Conservation (phyloP, 1,139 yeast species). For the Lizanozyma gosingica region DNA sequence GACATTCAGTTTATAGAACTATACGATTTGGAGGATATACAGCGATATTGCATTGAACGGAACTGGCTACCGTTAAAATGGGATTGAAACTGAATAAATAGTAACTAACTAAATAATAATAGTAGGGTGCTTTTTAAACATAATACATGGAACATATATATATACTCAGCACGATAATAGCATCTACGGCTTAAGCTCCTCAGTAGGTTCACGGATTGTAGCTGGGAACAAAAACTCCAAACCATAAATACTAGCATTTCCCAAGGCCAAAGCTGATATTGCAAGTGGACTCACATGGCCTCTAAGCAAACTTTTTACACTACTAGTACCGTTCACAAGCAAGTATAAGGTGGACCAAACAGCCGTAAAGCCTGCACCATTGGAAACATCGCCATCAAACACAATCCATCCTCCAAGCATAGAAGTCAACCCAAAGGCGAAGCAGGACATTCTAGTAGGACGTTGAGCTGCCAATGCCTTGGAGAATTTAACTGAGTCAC, state of each 20-base stretch:
- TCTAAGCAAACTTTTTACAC: slow-evolving; percentile 32
- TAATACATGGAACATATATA: no score
- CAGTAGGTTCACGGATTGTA: no score
- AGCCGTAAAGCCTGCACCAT: slow-evolving; percentile 81
- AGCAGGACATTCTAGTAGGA: slow-evolving; percentile 32
- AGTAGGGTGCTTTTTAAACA: no score
- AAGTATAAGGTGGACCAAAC: slow-evolving; percentile 83
- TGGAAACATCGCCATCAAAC: slow-evolving; percentile 67
- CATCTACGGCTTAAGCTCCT: no score
- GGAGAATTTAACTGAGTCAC: slow-evolving; percentile 21
- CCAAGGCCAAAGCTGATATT: slow-evolving; percentile 49
- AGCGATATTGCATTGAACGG: slow-evolving; percentile 39
- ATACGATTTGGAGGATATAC: slow-evolving; percentile 60
- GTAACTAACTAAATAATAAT: no score
- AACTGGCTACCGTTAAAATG: slow-evolving; percentile 63
- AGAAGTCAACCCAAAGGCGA: slow-evolving; percentile 56
- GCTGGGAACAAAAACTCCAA: slow-evolving; percentile 47
- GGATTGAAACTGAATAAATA: no score
- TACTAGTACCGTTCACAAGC: slow-evolving; percentile 62
- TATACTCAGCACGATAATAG: no score
- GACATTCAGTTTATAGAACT: slow-evolving; percentile 93
- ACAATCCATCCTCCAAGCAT: slow-evolving; percentile 79
- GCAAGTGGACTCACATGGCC: slow-evolving; percentile 52
- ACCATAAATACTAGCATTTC: slow-evolving; percentile 62
- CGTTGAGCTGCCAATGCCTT: slow-evolving; percentile 18